phyloP scores from a whole-genome alignment of 2,329 filamentous ascomycete species.

The Rhinocladiella mackenziei region DNA sequence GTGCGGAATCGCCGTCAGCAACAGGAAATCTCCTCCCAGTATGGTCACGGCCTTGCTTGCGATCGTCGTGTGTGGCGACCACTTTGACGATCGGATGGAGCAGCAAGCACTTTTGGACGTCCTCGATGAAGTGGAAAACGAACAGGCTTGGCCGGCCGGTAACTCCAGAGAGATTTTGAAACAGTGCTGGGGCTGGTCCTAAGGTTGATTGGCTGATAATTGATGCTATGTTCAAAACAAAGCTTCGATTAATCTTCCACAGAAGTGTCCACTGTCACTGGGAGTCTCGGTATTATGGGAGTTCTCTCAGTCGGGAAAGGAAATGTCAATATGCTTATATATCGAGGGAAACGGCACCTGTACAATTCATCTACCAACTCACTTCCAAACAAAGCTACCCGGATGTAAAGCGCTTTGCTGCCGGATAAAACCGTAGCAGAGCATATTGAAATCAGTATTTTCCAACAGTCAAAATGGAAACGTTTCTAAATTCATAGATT shows the following conservation, averaged over 20 bases:
- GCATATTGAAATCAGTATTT: no score
- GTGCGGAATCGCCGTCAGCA: conserved; percentile 57
- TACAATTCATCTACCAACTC: no score
- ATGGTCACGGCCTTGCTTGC: conserved; percentile 44
- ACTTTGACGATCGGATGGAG: conserved; percentile 32
- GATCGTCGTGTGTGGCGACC: conserved; percentile 36
- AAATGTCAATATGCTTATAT: no score
- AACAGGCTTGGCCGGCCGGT: conserved; percentile 51
- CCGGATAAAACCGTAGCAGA: no score
- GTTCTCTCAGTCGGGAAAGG: no score
- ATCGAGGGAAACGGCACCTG: no score
- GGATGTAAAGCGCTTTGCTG: no score
- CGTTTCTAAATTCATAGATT: no score
- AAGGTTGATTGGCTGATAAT: background rate
- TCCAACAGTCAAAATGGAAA: no score
- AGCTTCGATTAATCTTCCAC: background rate
- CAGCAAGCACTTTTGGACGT: conserved; percentile 33
- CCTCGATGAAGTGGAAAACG: conserved; percentile 44
- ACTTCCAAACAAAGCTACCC: no score
- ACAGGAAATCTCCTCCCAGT: conserved; percentile 54
- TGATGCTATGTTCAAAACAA: background rate
- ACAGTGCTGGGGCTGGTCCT: conserved; percentile 44
- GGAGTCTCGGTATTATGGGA: no score
- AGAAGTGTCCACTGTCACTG: no score
- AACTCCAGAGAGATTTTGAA: conserved; percentile 47